Base-by-base conservation (phyloP, 78 protist genomes). In the Dictyostelium intermedium region DNA sequence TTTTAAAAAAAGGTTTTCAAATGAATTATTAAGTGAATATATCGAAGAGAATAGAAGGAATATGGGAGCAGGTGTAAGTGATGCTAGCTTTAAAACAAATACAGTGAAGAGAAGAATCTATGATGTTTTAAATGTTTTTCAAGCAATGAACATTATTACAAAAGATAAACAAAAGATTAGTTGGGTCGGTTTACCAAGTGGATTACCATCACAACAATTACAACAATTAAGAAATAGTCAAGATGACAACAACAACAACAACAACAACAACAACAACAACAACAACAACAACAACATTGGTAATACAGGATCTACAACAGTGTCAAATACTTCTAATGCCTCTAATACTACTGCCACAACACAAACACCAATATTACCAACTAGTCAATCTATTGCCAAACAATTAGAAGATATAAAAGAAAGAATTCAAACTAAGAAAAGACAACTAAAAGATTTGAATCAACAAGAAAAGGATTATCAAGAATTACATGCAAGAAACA, bases 61-160 rank as follows among this genome's bases (percentile, higher is more conserved):
- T 34, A 14, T 41, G 16, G 73, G 87, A 18, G 4, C 47, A 3
- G n/a, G 45, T 14, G 61, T 56, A 8, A 37, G 56, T 18, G 89
- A 83, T 13, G 63, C 82, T 20, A 77, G 20, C 8, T 25, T 63
- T 27, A 73, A 87, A 60, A 70, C 91, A 83, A 83, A 98, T 83
- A 98, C 98, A 81, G 98, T 98, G 10, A 95, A 98, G 14, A 84
- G 99, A 32, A 85, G 99, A n/a, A 97, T 98, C 10, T 98, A 98
- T 45, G 99, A 98, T 37, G 99, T 97, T 10, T 82, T 98, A 25
- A 98, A 98, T 82, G 99, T 98, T 37, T 89, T 98, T 60, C 96
- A 94, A 92, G 99, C 99, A 50, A 72, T 98, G 97, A 85, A 97
- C 43, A 97, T 98, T 32, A 98, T 98, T 77, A 8, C 61, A 43